phyloP scores from a whole-genome alignment of 2,329 filamentous ascomycete genomes.

The Thielaviopsis populi region DNA sequence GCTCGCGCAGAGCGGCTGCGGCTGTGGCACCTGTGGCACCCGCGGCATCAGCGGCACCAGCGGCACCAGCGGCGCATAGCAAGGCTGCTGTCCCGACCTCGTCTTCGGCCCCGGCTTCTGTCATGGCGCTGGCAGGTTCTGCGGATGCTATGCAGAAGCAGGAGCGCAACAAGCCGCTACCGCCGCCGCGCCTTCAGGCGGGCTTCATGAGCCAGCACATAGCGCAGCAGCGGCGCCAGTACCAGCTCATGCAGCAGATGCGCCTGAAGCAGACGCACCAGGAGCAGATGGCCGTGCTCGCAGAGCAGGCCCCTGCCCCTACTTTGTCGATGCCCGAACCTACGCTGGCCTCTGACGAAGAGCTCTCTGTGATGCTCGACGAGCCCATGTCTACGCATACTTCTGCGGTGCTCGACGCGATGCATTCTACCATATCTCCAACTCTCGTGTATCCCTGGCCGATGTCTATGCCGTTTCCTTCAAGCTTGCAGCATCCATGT shows the following conservation, averaged over 20 bases:
- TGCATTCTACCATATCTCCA: constrained; percentile 3
- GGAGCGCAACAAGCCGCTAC: not conserved
- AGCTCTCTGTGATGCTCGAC: constrained; percentile 8
- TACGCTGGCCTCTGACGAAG: not conserved
- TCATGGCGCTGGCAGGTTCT: not conserved
- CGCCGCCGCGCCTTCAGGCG: not conserved
- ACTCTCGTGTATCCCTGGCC: not conserved
- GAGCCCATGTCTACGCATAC: constrained; percentile 13
- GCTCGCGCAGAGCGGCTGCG: not conserved
- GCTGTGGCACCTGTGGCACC: no score
- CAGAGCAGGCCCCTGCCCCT: not conserved
- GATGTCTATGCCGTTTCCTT: not conserved
- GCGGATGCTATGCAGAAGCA: not conserved
- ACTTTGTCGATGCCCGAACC: not conserved
- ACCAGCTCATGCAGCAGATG: not conserved
- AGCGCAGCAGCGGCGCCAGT: not conserved
- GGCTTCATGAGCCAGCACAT: not conserved
- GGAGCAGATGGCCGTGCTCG: not conserved
- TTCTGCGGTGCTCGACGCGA: constrained; percentile 13
- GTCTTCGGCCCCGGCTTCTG: not conserved
- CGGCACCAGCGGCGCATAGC: no score
- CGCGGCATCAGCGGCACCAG: no score
- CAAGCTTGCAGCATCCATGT: not conserved
- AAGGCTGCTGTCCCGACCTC: not conserved
- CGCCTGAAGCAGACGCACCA: not conserved